These are phyloP conservation scores for Cylindrodendrum hubeiense DNA, from an alignment of 2,329 filamentous ascomycete genomes.

Conservation along the genomic window DNA sequence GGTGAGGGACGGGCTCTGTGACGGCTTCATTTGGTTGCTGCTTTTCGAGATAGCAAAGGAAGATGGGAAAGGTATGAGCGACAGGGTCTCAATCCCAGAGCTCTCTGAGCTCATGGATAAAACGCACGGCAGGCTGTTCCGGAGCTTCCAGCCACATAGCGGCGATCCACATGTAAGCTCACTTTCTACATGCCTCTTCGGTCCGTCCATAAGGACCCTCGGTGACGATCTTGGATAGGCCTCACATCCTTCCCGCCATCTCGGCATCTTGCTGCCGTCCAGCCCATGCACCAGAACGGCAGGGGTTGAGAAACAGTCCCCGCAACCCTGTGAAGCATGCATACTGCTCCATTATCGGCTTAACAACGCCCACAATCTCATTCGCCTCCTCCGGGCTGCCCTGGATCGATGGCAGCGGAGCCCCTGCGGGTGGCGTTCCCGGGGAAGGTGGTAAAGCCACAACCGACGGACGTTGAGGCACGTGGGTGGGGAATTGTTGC, in stretches of 20 bases:
- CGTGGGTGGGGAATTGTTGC: constrained; percentile 28
- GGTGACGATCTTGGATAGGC: constrained; percentile 24
- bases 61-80: background rate
- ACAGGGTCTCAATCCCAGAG: background rate
- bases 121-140: background rate
- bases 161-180: background rate
- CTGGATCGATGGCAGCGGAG: background rate
- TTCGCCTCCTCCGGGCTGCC: constrained; percentile 10
- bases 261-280: constrained; percentile 24
- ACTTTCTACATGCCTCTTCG: background rate
- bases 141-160: background rate
- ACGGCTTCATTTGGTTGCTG: constrained; percentile 31
- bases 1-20: constrained; percentile 45
- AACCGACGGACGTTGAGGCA: constrained; percentile 16
- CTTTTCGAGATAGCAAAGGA: background rate
- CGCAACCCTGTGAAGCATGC: background rate
- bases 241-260: constrained; percentile 25
- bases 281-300: background rate
- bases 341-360: background rate
- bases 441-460: constrained; percentile 15
- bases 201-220: background rate
- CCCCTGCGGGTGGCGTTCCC: background rate
- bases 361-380: constrained; percentile 12
- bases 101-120: background rate
- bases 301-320: background rate